A percentile compares a stretch with the other conserved stretches of the same genome.
Evolutionary conservation across 495 filamentous ascomycete species (phyloP).

Genomic region (Letharia lupina): DNA sequence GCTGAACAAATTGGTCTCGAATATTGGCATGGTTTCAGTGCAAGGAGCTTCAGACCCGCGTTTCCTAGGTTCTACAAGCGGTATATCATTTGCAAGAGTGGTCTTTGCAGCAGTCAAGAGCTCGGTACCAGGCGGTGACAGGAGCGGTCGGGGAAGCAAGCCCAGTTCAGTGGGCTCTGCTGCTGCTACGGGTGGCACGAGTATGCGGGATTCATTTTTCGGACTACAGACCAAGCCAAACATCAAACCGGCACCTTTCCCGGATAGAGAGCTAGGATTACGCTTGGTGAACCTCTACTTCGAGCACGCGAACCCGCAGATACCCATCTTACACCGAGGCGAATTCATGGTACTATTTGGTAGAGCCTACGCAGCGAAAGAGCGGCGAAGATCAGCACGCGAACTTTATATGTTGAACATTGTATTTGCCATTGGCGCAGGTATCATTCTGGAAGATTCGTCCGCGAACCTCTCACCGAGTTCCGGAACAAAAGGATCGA

Average conservation of each 20-base stretch:
- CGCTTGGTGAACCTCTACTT: conserved; percentile 79
- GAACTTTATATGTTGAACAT: conserved; percentile 92
- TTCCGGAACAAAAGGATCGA: conserved; percentile 30
- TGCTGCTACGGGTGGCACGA: conserved; percentile 44
- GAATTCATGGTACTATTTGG: conserved; percentile 84
- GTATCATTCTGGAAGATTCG: conserved; percentile 74
- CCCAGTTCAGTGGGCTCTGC: conserved; percentile 41
- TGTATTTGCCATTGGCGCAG: conserved; percentile 93
- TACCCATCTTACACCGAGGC: conserved; percentile 78
- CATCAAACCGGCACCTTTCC: conserved; percentile 79
- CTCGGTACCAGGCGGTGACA: conserved; percentile 50
- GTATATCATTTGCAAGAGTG: conserved; percentile 88
- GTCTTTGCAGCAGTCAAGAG: conserved; percentile 92
- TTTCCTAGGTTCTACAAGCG: conserved; percentile 77
- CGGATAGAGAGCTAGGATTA: conserved; percentile 60
- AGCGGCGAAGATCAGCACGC: conserved; percentile 62
- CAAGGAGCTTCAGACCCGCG: conserved; percentile 68
- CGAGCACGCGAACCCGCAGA: conserved; percentile 90
- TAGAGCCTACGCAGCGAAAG: conserved; percentile 60
- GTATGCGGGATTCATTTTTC: conserved; percentile 92
- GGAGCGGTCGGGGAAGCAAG: conserved; percentile 42
- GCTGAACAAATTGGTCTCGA: conserved; percentile 64
- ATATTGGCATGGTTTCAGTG: conserved; percentile 68
- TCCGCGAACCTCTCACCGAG: conserved; percentile 34
- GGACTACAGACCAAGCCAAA: conserved; percentile 83